phyloP scores from a whole-genome alignment of 805 yeast species.

The Maudiozyma turicensis region DNA sequence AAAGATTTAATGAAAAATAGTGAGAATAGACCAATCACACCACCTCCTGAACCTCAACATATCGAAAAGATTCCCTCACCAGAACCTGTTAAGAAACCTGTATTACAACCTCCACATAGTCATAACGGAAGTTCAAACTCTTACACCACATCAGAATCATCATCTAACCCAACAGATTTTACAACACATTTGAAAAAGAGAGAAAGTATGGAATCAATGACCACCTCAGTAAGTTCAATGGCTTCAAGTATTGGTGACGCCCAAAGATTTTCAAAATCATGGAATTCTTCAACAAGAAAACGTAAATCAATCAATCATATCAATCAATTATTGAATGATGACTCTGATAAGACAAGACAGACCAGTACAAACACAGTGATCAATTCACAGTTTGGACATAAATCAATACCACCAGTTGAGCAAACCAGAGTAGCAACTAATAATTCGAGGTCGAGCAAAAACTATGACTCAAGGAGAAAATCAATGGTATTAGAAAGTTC shows the following conservation, averaged over 20 bases:
- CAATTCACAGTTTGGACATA: background rate
- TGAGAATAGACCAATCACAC: conserved; percentile 3
- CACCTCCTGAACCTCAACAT: background rate
- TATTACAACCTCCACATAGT: background rate
- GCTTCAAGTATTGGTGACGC: conserved; percentile 27
- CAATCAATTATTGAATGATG: conserved; percentile 4
- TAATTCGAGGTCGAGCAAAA: background rate
- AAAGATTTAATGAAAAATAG: background rate
- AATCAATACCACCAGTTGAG: background rate
- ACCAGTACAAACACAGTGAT: conserved; percentile 12
- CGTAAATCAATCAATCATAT: conserved; percentile 23
- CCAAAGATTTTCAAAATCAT: conserved; percentile 28
- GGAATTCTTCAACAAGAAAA: conserved; percentile 27
- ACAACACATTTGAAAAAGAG: conserved; percentile 21
- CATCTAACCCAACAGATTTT: conserved; percentile 28
- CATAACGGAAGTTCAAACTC: background rate
- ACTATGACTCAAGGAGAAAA: conserved; percentile 11
- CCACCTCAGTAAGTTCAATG: conserved; percentile 27
- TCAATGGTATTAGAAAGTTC: conserved; percentile 23
- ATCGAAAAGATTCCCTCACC: too few relatives aligned
- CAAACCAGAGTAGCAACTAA: background rate
- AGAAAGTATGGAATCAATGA: conserved; percentile 25
- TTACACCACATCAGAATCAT: conserved; percentile 18
- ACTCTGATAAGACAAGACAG: conserved; percentile 7
- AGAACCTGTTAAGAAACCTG: background rate